Base-by-base conservation (phyloP, 495 filamentous ascomycete species). In the Penicillium malachiteum region DNA sequence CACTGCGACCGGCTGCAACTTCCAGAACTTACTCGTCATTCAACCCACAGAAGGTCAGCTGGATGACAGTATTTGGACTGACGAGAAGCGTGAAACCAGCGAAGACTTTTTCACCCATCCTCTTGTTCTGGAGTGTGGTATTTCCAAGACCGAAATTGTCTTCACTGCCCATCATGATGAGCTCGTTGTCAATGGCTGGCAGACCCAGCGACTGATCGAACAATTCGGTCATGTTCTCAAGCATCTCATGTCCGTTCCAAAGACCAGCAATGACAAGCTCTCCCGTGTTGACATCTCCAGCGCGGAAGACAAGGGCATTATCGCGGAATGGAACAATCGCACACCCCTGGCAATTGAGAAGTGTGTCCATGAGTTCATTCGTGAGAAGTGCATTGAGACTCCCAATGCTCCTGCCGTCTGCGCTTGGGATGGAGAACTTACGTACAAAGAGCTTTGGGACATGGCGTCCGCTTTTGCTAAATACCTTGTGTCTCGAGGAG, bases 21-120 rank as follows among this genome's bases (percentile, higher is more conserved):
- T 89, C 66, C 78, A 83, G 49, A 88, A 81, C 59, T 59, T 87
- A 7, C 71, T 88, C 5, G 79, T 82, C 1, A 80, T 89, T 50
- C 69, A 87, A 48, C 67, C 78, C 0, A 70, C 61, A 0, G 68
- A 71, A 7, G 60, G 58, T 4, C 47, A 59, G 3, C 52, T 71
- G 12, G 54, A 72, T 44, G 62, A 57, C 12, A 65, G 73, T 0
- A 64, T 79, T 3, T 78, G 73, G 57, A 62, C 72, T 56, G 30
- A 77, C 63, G 49, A 83, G 68, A 74, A 81, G 3, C 74, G 77
- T 7, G 73, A 75, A 9, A 67, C 65, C 3, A 70, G 65, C 38
- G 67, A 71, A 2, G 77, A 73, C 44, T 82, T 82, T 61, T 75
- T 77, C 45, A 79, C 75, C 13, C 77, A 81, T 49, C 73, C 77